Evolutionary conservation across 2,329 filamentous ascomycete genomes (phyloP), one percentile per base, ranked within the genome.

Genomic region (Arthrobotrys entomopaga): DNA sequence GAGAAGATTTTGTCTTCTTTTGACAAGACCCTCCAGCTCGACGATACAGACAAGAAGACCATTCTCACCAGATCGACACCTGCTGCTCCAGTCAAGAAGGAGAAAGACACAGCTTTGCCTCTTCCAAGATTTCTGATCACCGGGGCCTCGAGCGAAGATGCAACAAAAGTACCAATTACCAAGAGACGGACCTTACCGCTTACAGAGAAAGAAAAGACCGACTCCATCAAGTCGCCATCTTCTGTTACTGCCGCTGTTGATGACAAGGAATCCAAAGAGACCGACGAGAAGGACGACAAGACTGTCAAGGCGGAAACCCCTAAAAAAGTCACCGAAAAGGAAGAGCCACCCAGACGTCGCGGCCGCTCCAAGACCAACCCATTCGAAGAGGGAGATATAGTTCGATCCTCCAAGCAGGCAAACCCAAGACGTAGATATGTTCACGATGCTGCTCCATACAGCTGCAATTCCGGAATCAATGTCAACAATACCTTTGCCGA

Each of bases 1-100:
- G 60, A 70, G 54, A 65, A 75, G 48, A 56, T 75, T 22, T 46
- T 75, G n/a, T 75, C 71, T 16, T 75, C 71, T 13, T 75, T 75
- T 42, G 71, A 75, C 19, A 65, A 52, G 49, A 61, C 71, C 6
- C 65, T 75, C 20, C 71, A 75, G 19, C 60, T 75, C n/a, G 59
- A 63, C 20, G 71, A 75, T n/a, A 57, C 65, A 22, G 65, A 69
- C 15, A 75, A 70, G 71, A 70, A 70, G 65, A 61, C 57, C 43
- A 61, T 70, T 26, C 59, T 70, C 13, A 54, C 64, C 13, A 64
- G 63, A 46, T 56, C 59, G 48, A 56, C 58, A 16, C 53, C 60
- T 16, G 22, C 58, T 13, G 57, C 50, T 19, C 24, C 50, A 19
- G 58, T 65, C 20, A 75, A 75, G 38, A 75, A 75, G 59, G 71